These are phyloP conservation scores for Beauveria medogensis DNA, from an alignment of 2,329 filamentous ascomycete genomes.

Conservation along the genomic window DNA sequence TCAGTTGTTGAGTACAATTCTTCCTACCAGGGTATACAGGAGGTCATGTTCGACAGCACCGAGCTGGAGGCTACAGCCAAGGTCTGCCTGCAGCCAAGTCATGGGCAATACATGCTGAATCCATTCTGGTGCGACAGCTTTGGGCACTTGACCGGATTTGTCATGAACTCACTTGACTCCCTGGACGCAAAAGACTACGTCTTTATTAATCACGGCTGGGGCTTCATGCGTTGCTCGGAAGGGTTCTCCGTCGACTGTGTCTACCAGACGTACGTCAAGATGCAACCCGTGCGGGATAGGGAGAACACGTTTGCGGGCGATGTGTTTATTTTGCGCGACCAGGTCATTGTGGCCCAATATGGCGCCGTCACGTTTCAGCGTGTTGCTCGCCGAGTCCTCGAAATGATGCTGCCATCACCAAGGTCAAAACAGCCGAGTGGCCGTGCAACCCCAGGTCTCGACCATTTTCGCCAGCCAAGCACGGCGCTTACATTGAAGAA, in stretches of 20 bases:
- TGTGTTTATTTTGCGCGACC: constrained; percentile 45
- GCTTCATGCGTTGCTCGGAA: constrained; percentile 41
- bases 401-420: constrained; percentile 46
- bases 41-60: too few species aligned
- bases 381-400: constrained; percentile 57
- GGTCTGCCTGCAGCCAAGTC: too few species aligned
- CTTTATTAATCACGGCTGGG: constrained; percentile 51
- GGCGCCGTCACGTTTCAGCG: constrained; percentile 57
- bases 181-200: constrained; percentile 44
- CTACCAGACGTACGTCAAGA: constrained; percentile 46
- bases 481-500: not conserved
- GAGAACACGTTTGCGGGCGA: constrained; percentile 42
- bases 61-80: too few species aligned
- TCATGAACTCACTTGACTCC: constrained; percentile 46
- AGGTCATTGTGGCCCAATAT: constrained; percentile 37
- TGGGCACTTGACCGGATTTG: constrained; percentile 49
- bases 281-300: constrained; percentile 35
- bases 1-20: too few species aligned
- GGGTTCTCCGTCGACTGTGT: constrained; percentile 26
- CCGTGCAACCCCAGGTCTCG: not conserved
- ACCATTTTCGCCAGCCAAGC: too few species aligned
- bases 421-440: not conserved
- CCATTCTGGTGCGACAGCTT: constrained; percentile 50
- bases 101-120: constrained; percentile 20
- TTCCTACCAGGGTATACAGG: too few species aligned